Percentiles rank a stretch among this genome's conserved stretches.
Evolutionary conservation across 768 basidiomycete genomes (phyloP).

Genomic region (Auriscalpium vulgare): DNA sequence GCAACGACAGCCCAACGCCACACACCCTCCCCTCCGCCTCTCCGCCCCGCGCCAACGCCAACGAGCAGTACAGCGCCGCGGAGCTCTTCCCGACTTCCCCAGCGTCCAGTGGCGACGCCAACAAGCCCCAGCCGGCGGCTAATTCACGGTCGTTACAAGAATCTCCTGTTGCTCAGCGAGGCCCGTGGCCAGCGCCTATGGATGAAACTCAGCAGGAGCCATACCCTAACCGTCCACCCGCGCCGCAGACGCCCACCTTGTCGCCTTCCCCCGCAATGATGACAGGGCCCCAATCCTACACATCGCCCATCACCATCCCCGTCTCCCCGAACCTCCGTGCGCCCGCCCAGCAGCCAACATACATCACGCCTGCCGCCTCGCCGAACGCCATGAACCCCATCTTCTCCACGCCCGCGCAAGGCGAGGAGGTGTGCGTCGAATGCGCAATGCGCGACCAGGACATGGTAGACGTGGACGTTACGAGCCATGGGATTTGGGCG

Average conservation of each 20-base stretch:
- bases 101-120: conserved; percentile 7
- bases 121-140: neutral
- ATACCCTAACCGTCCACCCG: neutral
- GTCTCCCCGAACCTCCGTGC: conserved; percentile 61
- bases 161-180: neutral
- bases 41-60: neutral
- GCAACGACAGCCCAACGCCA: neutral
- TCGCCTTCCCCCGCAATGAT: neutral
- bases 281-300: conserved; percentile 7
- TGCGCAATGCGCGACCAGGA: conserved; percentile 99
- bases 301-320: conserved; percentile 39
- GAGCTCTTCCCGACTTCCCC: conserved; percentile 7
- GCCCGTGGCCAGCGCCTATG: neutral
- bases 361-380: conserved; percentile 47
- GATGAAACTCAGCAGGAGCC: neutral
- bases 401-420: conserved; percentile 42
- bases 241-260: neutral
- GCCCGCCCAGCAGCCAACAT: conserved; percentile 70
- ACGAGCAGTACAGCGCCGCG: neutral
- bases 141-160: neutral
- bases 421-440: conserved; percentile 86
- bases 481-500: conserved; percentile 83
- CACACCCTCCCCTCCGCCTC: neutral
- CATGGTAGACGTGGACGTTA: conserved; percentile 92
- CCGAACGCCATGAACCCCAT: conserved; percentile 55